Conservation (phyloP, 257 asterid genomes). For the Solanum megistacrolobum region DNA sequence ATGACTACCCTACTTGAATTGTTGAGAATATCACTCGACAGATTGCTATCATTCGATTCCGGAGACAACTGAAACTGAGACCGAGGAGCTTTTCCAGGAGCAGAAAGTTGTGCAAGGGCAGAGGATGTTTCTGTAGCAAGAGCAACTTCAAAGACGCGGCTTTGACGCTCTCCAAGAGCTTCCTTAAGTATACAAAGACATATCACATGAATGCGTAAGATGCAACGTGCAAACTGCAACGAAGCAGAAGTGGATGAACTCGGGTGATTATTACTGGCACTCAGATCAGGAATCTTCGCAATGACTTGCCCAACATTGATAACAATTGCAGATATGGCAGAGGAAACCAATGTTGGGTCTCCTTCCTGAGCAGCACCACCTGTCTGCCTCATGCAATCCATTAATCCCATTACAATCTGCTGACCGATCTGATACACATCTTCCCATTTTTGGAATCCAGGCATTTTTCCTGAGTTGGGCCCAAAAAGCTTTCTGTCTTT, state of each 20-base stretch:
- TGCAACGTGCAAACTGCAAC: conserved; percentile 52
- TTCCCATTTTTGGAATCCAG: conserved; percentile 59
- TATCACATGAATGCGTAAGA: conserved; percentile 67
- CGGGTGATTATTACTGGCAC: conserved; percentile 36
- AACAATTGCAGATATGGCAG: conserved; percentile 86
- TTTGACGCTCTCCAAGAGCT: conserved; percentile 98
- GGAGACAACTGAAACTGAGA: conserved; percentile 66
- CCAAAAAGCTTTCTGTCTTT: conserved; percentile 72
- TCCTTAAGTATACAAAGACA: conserved; percentile 86
- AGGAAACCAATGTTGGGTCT: conserved; percentile 86
- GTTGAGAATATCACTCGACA: conserved; percentile 40
- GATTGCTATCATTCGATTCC: conserved; percentile 52
- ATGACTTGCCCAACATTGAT: conserved; percentile 62
- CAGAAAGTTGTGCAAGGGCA: conserved; percentile 55
- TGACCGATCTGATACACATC: conserved; percentile 71
- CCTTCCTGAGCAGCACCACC: conserved; percentile 99
- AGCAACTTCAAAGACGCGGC: conserved; percentile 96
- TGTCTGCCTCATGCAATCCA: conserved; percentile 98
- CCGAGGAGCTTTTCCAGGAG: conserved; percentile 74
- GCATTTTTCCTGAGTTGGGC: conserved; percentile 39
- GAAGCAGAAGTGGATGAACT: conserved; percentile 50
- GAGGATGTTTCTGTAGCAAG: conserved; percentile 87
- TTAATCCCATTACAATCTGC: conserved; percentile 68
- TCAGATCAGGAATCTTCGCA: conserved; percentile 68
- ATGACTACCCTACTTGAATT: conserved; percentile 38